phyloP scores from a whole-genome alignment of 129 eudicot genomes.

The Apium graveolens region DNA sequence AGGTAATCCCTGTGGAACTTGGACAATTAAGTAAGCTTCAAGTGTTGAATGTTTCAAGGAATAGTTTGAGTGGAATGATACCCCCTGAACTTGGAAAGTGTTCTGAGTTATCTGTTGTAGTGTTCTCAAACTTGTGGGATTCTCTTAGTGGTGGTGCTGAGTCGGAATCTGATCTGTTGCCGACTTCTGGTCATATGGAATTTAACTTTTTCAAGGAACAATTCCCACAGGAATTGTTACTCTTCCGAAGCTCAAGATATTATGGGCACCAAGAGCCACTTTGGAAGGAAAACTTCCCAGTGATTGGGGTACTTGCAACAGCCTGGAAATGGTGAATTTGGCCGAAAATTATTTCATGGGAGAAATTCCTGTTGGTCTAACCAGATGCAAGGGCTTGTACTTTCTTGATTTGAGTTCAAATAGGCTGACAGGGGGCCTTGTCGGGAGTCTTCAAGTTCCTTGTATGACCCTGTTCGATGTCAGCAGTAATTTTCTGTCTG shows the following conservation, averaged over 20 bases:
- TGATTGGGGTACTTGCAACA: slow-evolving; percentile 62
- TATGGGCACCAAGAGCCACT: slow-evolving; percentile 86
- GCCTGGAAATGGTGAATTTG: slow-evolving; percentile 66
- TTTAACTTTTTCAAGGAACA: slow-evolving; percentile 50
- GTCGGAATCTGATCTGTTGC: slow-evolving; percentile 17
- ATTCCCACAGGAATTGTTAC: slow-evolving; percentile 43
- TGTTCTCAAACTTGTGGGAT: slow-evolving; percentile 65
- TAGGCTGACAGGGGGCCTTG: slow-evolving; percentile 49
- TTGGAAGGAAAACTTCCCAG: slow-evolving; percentile 55
- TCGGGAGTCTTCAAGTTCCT: slow-evolving; percentile 48
- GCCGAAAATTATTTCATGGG: slow-evolving; percentile 54
- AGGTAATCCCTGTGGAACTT: slow-evolving; percentile 55
- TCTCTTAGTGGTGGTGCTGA: slow-evolving; percentile 36
- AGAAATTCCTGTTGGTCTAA: slow-evolving; percentile 35
- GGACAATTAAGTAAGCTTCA: slow-evolving; percentile 48
- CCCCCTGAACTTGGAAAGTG: slow-evolving; percentile 71
- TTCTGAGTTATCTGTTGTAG: slow-evolving; percentile 48
- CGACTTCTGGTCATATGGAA: slow-evolving; percentile 37
- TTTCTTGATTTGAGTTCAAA: slow-evolving; percentile 76
- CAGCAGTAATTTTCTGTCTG: slow-evolving; percentile 55
- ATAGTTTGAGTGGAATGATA: slow-evolving; percentile 59
- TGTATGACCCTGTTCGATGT: slow-evolving; percentile 70
- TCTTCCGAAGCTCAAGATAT: slow-evolving; percentile 54
- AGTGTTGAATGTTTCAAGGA: slow-evolving; percentile 77
- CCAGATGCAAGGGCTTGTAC: slow-evolving; percentile 47